These are phyloP conservation scores for Chaetomium tenue DNA, from an alignment of 495 filamentous ascomycete genomes.

Conservation along the genomic window DNA sequence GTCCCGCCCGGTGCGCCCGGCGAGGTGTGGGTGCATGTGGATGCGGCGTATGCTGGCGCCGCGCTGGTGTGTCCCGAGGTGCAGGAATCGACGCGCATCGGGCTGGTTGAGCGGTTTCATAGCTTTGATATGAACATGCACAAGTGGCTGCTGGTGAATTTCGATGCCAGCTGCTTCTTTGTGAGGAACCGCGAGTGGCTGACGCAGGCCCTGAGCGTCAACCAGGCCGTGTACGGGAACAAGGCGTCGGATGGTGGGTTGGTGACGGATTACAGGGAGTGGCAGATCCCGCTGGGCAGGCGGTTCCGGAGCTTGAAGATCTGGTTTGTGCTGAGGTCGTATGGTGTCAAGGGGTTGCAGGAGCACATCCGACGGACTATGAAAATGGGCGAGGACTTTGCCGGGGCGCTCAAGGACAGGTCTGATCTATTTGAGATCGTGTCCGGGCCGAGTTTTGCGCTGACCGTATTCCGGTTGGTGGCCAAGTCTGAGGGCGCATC, in stretches of 20 bases:
- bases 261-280: slow-evolving; percentile 96
- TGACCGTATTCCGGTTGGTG: slow-evolving; percentile 71
- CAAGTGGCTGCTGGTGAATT: slow-evolving; percentile 95
- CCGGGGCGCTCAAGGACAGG: slow-evolving; percentile 52
- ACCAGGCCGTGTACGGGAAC: slow-evolving; percentile 75
- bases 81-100: slow-evolving; percentile 50
- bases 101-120: slow-evolving; percentile 66
- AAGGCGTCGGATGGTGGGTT: slow-evolving; percentile 73
- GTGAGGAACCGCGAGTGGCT: slow-evolving; percentile 73
- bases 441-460: slow-evolving; percentile 69
- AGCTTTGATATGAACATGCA: slow-evolving; percentile 96
- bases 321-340: slow-evolving; percentile 92
- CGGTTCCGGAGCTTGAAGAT: slow-evolving; percentile 92
- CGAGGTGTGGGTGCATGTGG: slow-evolving; percentile 84
- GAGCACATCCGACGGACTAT: slow-evolving; percentile 67
- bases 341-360: slow-evolving; percentile 77
- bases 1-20: slow-evolving; percentile 36
- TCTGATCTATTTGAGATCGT: slow-evolving; percentile 76
- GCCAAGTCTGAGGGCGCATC: slow-evolving; percentile 28
- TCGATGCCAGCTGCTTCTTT: slow-evolving; percentile 84
- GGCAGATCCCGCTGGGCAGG: slow-evolving; percentile 92
- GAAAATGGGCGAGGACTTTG: slow-evolving; percentile 67
- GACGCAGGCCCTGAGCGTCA: slow-evolving; percentile 75
- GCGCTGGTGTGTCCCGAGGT: slow-evolving; percentile 79
- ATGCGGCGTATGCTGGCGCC: slow-evolving; percentile 90